Evolutionary conservation across 106 monocot genomes (phyloP).

Genomic region (Posidonia australis): DNA sequence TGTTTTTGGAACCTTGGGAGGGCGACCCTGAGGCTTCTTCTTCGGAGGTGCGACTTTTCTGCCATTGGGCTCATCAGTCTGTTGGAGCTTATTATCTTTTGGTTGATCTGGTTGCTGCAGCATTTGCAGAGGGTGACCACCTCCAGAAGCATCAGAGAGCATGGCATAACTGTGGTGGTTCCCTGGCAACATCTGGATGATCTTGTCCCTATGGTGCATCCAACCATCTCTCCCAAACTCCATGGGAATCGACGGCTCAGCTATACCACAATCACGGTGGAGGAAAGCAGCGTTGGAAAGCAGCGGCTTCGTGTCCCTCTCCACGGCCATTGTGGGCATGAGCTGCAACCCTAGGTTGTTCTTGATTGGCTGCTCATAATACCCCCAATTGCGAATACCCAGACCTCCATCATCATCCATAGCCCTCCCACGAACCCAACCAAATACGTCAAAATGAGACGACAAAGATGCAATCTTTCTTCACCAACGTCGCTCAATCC

Average conservation of each 20-base stretch:
- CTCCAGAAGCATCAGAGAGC: conserved; percentile 10
- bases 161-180: conserved; percentile 11
- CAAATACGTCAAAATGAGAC: neutral
- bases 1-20: conserved; percentile 35
- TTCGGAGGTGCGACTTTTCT: neutral
- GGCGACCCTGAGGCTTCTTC: conserved; percentile 1
- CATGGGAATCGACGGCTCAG: conserved; percentile 24
- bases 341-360: conserved; percentile 58
- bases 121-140: conserved; percentile 37
- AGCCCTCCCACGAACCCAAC: neutral
- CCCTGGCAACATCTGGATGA: conserved; percentile 28
- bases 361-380: conserved; percentile 32
- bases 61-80: neutral
- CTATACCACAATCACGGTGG: conserved; percentile 17
- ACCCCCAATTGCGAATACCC: conserved; percentile 43
- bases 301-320: conserved; percentile 52
- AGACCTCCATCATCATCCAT: conserved; percentile 64
- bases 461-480: conserved; percentile 2
- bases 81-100: conserved; percentile 14
- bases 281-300: conserved; percentile 23
- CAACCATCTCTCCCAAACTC: conserved; percentile 30
- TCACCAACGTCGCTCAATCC: neutral
- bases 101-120: conserved; percentile 22
- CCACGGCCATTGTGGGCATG: conserved; percentile 30
- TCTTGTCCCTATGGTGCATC: conserved; percentile 32